Conservation (phyloP, 371 early-diverging fungal genomes). For the Mucor piriformis region DNA sequence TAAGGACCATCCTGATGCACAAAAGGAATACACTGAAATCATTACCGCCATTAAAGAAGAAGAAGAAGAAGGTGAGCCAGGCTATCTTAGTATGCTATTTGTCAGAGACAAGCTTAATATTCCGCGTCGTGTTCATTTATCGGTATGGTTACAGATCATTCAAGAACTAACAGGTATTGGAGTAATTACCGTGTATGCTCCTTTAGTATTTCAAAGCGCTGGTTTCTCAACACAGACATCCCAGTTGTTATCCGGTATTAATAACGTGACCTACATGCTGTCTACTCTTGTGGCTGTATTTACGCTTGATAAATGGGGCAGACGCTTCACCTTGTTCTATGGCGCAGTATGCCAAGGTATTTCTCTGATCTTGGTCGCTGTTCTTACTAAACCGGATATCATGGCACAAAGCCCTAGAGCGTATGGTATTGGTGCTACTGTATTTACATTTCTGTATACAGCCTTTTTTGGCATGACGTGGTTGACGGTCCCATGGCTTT, state of each 20-base stretch:
- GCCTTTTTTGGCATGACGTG: constrained; percentile 48
- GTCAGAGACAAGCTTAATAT: constrained; percentile 41
- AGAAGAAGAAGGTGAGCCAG: constrained; percentile 36
- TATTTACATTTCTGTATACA: constrained; percentile 42
- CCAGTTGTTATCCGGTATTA: constrained; percentile 43
- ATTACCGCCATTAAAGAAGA: constrained; percentile 32
- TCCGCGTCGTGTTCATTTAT: constrained; percentile 45
- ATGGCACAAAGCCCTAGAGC: constrained; percentile 29
- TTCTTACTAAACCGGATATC: constrained; percentile 41
- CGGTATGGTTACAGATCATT: constrained; percentile 48
- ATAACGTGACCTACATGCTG: constrained; percentile 42
- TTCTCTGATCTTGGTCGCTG: constrained; percentile 36
- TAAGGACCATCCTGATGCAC: constrained; percentile 34
- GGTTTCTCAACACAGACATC: constrained; percentile 36
- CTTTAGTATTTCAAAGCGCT: constrained; percentile 34
- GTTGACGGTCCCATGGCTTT: constrained; percentile 44
- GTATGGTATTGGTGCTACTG: constrained; percentile 38
- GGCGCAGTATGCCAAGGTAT: constrained; percentile 46
- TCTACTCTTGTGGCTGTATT: constrained; percentile 43
- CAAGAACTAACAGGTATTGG: constrained; percentile 49
- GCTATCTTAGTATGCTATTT: constrained; percentile 41
- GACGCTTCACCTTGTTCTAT: constrained; percentile 41
- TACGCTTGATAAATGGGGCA: constrained; percentile 42
- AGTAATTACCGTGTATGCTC: constrained; percentile 48
- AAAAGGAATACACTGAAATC: constrained; percentile 38